phyloP scores from a whole-genome alignment of 495 filamentous ascomycete genomes.

The Penicillium taxi region DNA sequence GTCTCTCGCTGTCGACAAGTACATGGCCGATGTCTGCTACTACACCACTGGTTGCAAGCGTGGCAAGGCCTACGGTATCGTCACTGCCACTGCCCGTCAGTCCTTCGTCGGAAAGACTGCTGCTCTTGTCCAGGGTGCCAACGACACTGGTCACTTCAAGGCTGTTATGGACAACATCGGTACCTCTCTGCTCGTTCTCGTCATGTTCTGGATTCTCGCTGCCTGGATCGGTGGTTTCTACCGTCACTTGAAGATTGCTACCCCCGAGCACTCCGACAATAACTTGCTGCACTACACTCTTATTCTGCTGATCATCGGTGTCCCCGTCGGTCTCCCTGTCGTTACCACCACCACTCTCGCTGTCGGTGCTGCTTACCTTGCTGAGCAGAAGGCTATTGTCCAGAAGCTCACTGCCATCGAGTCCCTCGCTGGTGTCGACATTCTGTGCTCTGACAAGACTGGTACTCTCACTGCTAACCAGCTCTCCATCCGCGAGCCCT shows the following conservation, averaged over 20 bases:
- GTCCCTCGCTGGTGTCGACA: slow-evolving; percentile 67
- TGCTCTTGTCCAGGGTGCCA: slow-evolving; percentile 59
- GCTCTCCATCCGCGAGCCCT: slow-evolving; percentile 66
- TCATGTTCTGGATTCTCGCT: slow-evolving; percentile 63
- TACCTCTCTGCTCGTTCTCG: slow-evolving; percentile 62
- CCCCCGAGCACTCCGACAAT: slow-evolving; percentile 44
- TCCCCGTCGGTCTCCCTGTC: slow-evolving; percentile 68
- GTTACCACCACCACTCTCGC: slow-evolving; percentile 68
- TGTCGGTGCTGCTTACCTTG: slow-evolving; percentile 67
- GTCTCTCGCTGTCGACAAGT: slow-evolving; percentile 71
- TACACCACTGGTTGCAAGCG: slow-evolving; percentile 76
- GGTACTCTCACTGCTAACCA: slow-evolving; percentile 76
- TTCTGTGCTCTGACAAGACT: slow-evolving; percentile 70
- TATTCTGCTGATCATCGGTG: slow-evolving; percentile 64
- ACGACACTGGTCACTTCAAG: slow-evolving; percentile 72
- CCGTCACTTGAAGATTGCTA: slow-evolving; percentile 60
- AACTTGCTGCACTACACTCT: slow-evolving; percentile 58
- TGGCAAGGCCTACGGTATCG: slow-evolving; percentile 63
- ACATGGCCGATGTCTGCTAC: slow-evolving; percentile 63
- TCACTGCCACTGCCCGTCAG: slow-evolving; percentile 53
- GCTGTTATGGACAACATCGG: slow-evolving; percentile 77
- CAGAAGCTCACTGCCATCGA: slow-evolving; percentile 72
- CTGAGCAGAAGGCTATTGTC: slow-evolving; percentile 67
- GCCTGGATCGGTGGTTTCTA: slow-evolving; percentile 73
- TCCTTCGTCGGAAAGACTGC: slow-evolving; percentile 71